phyloP scores from a whole-genome alignment of 2,329 filamentous ascomycete genomes.

The Eurotiales sp. region DNA sequence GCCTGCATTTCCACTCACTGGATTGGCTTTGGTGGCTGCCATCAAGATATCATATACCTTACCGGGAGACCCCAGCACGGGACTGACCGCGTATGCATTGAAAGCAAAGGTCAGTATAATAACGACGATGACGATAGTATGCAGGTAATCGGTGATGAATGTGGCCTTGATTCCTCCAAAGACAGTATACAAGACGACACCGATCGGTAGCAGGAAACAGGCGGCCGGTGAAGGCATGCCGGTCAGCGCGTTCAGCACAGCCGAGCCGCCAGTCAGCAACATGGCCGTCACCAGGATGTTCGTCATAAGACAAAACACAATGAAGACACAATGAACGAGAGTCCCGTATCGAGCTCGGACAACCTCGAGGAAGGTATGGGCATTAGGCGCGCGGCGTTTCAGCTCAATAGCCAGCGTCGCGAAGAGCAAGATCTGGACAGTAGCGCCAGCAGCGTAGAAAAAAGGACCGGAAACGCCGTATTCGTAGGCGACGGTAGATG shows the following conservation, averaged over 20 bases:
- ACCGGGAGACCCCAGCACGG: slow-evolving; percentile 67
- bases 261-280: slow-evolving; percentile 79
- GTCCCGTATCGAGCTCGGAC: slow-evolving; percentile 76
- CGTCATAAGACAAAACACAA: slow-evolving; percentile 76
- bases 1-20: slow-evolving; percentile 72
- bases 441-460: slow-evolving; percentile 68
- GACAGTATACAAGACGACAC: slow-evolving; percentile 75
- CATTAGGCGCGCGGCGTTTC: slow-evolving; percentile 81
- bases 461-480: slow-evolving; percentile 68
- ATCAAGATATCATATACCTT: slow-evolving; percentile 75
- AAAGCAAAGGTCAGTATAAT: slow-evolving; percentile 85
- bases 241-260: slow-evolving; percentile 67
- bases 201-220: slow-evolving; percentile 76
- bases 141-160: slow-evolving; percentile 80
- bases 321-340: slow-evolving; percentile 70
- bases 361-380: slow-evolving; percentile 79
- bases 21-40: slow-evolving; percentile 64
- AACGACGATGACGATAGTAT: slow-evolving; percentile 69
- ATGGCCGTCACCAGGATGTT: slow-evolving; percentile 86
- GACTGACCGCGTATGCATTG: slow-evolving; percentile 72
- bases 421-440: slow-evolving; percentile 83
- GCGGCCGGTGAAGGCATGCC: slow-evolving; percentile 75
- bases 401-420: slow-evolving; percentile 86
- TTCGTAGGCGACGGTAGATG: slow-evolving; percentile 74
- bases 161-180: slow-evolving; percentile 79